phyloP scores from a whole-genome alignment of 2,329 filamentous ascomycete genomes.

The Exophiala dermatitidis region DNA sequence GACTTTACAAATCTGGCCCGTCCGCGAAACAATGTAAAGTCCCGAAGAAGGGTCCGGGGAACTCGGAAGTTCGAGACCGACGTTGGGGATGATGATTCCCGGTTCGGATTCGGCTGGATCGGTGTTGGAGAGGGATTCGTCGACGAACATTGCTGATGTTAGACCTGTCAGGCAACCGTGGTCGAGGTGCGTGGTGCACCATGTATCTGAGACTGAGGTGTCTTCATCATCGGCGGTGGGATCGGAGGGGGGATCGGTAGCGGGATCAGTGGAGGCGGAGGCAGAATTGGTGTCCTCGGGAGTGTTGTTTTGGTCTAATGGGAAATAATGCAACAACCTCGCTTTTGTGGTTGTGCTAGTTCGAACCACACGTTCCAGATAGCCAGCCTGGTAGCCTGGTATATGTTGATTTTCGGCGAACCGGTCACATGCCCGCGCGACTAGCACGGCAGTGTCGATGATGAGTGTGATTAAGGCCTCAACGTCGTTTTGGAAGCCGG shows the following conservation, averaged over 20 bases:
- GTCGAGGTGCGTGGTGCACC: slow-evolving; percentile 75
- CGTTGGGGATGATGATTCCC: neutral
- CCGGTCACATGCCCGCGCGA: slow-evolving; percentile 81
- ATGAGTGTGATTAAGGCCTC: slow-evolving; percentile 73
- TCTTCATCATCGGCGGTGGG: neutral
- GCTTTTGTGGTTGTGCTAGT: slow-evolving; percentile 86
- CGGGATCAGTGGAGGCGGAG: neutral
- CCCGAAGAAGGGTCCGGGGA: slow-evolving; percentile 81
- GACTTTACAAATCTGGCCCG: slow-evolving; percentile 78
- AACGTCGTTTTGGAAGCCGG: slow-evolving; percentile 66
- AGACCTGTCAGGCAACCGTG: slow-evolving; percentile 90
- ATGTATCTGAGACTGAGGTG: slow-evolving; percentile 63
- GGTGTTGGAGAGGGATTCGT: slow-evolving; percentile 49
- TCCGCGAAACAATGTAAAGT: slow-evolving; percentile 86
- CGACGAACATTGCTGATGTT: slow-evolving; percentile 92
- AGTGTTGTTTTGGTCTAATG: slow-evolving; percentile 32
- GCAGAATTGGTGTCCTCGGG: neutral
- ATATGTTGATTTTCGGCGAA: slow-evolving; percentile 71
- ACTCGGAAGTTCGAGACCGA: slow-evolving; percentile 53
- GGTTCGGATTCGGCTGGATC: slow-evolving; percentile 18
- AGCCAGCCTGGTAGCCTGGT: slow-evolving; percentile 64
- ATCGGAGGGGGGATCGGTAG: neutral
- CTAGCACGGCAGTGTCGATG: slow-evolving; percentile 81
- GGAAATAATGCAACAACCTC: slow-evolving; percentile 86
- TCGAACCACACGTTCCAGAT: slow-evolving; percentile 79